Conservation (phyloP, 495 filamentous ascomycete species). For the Aspergillus diversus region DNA sequence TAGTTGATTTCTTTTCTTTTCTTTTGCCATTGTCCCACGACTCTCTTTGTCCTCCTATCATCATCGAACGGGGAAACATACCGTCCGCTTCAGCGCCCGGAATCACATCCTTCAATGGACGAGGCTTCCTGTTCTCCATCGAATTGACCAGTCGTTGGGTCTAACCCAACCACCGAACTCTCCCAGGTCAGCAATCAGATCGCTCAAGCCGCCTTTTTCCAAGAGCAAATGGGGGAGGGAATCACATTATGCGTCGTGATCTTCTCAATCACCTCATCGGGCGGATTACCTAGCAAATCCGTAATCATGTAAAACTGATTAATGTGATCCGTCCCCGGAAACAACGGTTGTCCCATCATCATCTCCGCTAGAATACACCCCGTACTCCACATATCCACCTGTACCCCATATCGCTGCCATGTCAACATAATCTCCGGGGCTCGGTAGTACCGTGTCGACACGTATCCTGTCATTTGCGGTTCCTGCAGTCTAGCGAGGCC, state of each 20-base stretch:
- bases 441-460: slow-evolving; percentile 97
- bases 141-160: slow-evolving; percentile 95
- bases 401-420: slow-evolving; percentile 99
- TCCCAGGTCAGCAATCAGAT: background rate
- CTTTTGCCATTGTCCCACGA: background rate
- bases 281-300: slow-evolving; percentile 91
- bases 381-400: slow-evolving; percentile 99
- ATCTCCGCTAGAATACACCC: slow-evolving; percentile 99
- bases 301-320: slow-evolving; percentile 99
- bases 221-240: background rate
- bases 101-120: slow-evolving; percentile 86
- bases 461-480: slow-evolving; percentile 99
- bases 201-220: background rate
- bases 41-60: too few species aligned
- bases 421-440: slow-evolving; percentile 99
- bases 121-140: slow-evolving; percentile 84
- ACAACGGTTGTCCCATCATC: slow-evolving; percentile 95
- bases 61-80: slow-evolving; percentile 41
- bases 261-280: slow-evolving; percentile 95
- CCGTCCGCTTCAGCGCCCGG: slow-evolving; percentile 86
- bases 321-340: slow-evolving; percentile 98
- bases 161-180: slow-evolving; percentile 45
- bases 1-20: background rate
- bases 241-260: slow-evolving; percentile 94
- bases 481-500: slow-evolving; percentile 96